Percentiles rank a stretch among this genome's conserved stretches.
Conservation (phyloP, 1,139 yeast genomes). For the Yamadazyma diddensiae region DNA sequence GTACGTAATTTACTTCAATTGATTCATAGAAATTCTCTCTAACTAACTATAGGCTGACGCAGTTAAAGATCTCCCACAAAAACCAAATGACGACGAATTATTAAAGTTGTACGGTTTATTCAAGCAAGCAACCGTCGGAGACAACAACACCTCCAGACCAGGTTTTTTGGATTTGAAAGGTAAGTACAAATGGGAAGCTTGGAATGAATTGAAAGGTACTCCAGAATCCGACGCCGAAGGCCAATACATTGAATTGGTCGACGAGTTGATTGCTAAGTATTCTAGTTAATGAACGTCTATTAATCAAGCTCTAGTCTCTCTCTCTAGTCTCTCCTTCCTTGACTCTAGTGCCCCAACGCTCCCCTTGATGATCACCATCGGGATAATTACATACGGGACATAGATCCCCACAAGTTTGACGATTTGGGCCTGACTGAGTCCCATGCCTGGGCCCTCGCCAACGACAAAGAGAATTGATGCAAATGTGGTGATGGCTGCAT, state of each 20-base stretch:
- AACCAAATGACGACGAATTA: conserved; percentile 86
- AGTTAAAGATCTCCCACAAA: conserved; percentile 69
- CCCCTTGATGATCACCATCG: conserved; percentile 40
- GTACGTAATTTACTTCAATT: conserved; percentile 28
- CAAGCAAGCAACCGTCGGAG: conserved; percentile 98
- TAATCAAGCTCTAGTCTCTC: neutral
- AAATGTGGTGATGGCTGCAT: conserved; percentile 71
- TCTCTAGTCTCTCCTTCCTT: no score
- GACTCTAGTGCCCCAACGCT: no score
- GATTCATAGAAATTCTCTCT: neutral
- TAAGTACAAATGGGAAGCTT: conserved; percentile 96
- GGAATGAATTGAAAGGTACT: conserved; percentile 86
- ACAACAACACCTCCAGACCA: conserved; percentile 79
- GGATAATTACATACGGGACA: conserved; percentile 66
- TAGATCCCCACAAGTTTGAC: conserved; percentile 51
- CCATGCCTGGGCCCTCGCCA: conserved; percentile 27
- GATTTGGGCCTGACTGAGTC: conserved; percentile 34
- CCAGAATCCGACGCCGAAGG: conserved; percentile 89
- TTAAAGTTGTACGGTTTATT: conserved; percentile 81
- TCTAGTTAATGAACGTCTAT: conserved; percentile 12
- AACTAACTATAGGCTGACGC: conserved; percentile 61
- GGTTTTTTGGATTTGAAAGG: conserved; percentile 92
- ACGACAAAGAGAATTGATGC: conserved; percentile 55
- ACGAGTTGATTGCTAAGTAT: conserved; percentile 57
- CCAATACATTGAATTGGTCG: conserved; percentile 75